Percentiles rank a stretch among this genome's conserved stretches.
Conservation (phyloP, 73 alveolate genomes). For the Tetrahymena borealis region DNA sequence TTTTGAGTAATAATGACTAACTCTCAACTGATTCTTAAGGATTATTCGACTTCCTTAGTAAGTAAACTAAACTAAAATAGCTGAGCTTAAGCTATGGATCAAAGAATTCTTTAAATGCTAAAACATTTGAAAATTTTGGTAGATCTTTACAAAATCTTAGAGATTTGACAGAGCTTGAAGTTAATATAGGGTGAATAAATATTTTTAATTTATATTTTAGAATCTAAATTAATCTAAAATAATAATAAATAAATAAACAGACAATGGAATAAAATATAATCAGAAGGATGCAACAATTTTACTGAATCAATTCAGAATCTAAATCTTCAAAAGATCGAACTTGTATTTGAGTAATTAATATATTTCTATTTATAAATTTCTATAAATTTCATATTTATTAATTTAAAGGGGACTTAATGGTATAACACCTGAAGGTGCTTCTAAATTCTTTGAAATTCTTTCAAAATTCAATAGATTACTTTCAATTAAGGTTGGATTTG, state of each 20-base stretch:
- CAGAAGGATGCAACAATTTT: neutral
- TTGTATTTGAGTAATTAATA: neutral
- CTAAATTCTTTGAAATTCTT: neutral
- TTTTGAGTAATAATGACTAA: neutral
- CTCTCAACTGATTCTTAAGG: neutral
- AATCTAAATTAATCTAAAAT: too few relatives aligned
- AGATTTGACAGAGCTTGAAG: neutral
- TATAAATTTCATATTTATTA: neutral
- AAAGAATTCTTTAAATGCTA: neutral
- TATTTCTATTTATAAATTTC: neutral
- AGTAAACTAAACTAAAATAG: neutral
- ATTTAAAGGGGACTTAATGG: neutral
- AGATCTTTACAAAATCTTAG: neutral
- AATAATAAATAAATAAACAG: neutral
- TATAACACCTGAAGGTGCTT: neutral
- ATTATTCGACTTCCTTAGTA: neutral
- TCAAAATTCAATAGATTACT: neutral
- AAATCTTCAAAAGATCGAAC: neutral
- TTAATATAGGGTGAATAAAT: neutral
- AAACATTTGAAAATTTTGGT: neutral
- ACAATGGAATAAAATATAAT: neutral
- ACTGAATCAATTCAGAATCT: neutral
- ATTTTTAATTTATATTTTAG: too few relatives aligned
- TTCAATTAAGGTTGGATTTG: neutral
- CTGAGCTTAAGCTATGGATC: neutral